These are phyloP conservation scores for Sugiyamaella pinicola DNA, from an alignment of 1,139 yeast genomes.

Conservation along the genomic window DNA sequence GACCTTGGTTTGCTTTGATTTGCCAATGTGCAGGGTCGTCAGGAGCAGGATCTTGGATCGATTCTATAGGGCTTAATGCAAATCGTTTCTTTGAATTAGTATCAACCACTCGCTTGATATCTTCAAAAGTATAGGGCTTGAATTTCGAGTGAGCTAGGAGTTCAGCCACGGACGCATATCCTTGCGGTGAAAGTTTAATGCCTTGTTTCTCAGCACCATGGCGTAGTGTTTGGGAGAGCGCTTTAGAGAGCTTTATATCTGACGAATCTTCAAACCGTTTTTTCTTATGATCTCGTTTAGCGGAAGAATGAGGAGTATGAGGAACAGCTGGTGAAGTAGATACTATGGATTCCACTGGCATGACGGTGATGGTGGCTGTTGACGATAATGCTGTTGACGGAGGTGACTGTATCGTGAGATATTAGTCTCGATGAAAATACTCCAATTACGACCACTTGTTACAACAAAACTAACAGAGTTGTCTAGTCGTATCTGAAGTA, in stretches of 20 bases:
- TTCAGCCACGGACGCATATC: slow-evolving; percentile 60
- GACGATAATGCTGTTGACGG: neutral
- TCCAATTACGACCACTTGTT: no score
- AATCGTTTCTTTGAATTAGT: slow-evolving; percentile 74
- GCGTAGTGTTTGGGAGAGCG: slow-evolving; percentile 72
- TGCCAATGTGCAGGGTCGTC: slow-evolving; percentile 32
- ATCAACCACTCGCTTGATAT: slow-evolving; percentile 61
- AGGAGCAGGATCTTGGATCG: slow-evolving; percentile 31
- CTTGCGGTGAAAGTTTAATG: slow-evolving; percentile 63
- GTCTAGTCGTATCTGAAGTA: no score
- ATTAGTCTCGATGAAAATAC: no score
- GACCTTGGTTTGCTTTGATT: slow-evolving; percentile 94
- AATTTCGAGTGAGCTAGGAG: slow-evolving; percentile 61
- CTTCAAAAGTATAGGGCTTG: slow-evolving; percentile 58
- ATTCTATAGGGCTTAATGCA: slow-evolving; percentile 43
- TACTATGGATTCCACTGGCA: neutral
- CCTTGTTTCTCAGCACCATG: slow-evolving; percentile 82
- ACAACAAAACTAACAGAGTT: no score
- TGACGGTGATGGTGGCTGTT: neutral
- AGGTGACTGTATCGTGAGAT: no score
- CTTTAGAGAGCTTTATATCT: slow-evolving; percentile 59
- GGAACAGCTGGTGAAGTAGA: no score
- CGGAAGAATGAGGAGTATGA: neutral
- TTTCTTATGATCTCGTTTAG: neutral
- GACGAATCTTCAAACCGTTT: slow-evolving; percentile 28